Evolutionary conservation across 768 basidiomycete species (phyloP), one percentile per base, ranked within the genome.

Genomic region (Xerocomellus dryophilus): DNA sequence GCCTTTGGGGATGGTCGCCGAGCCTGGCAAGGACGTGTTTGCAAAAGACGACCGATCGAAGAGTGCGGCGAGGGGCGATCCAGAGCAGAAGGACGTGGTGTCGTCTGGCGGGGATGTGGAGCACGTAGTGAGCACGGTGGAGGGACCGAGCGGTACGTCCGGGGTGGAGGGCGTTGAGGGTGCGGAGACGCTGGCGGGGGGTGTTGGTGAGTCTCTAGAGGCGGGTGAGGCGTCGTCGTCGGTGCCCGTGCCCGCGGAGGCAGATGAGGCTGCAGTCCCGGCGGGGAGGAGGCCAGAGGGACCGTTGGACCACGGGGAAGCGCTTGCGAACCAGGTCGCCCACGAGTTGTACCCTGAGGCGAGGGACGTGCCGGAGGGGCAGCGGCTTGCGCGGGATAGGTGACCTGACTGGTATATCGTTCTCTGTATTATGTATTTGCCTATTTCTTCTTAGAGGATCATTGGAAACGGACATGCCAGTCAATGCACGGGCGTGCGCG

Each of bases 11-110:
- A 79, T 81, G 51, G 73, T 81, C 46, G 76, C 86, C 0, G 89
- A 89, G 60, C 90, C 91, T 1, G 90, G 91, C 0, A 77, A 72
- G 15, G 84, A 93, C 64, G 76, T 91, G 53, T 93, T 93, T 62
- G 86, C 77, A 0, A 78, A 75, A 29, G 74, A 72, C 1, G 72
- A 68, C 17, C 74, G 74, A 43, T 64, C 74, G 39, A 81, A 79
- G 71, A 86, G 84, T 0, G 43, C 57, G 14, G 56, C 53, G 20
- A 29, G 21, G 18, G 54, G 47, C 15, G 59, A 57, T 29, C 43
- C 59, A 8, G 62, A 56, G 4, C 20, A 23, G 2, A 43, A n/a
- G 39, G 63, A 53, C 12, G 64, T 3, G 18, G 8, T 6, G 11
- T 29, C 43, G 32, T 29, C 29, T 5, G 31, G 14, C 0, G 54